phyloP scores from a whole-genome alignment of 1,139 yeast genomes.

The Sugiyamaella grinbergsii region DNA sequence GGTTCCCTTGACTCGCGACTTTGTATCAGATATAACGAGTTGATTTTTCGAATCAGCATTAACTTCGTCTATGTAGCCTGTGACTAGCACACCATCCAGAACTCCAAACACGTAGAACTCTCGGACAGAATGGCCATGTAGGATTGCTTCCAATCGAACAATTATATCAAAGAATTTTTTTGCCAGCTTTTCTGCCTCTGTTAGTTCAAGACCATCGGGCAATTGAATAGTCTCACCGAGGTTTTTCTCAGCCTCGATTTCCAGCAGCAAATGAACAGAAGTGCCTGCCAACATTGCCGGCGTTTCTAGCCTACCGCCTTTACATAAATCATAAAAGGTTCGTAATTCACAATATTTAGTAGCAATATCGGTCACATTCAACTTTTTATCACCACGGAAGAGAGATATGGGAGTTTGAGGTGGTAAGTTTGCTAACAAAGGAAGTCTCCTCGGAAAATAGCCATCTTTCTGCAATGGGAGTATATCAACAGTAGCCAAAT shows the following conservation, averaged over 20 bases:
- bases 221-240: constrained; percentile 14
- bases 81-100: constrained; percentile 30
- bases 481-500: not conserved
- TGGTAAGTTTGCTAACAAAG: not conserved
- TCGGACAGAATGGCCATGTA: constrained; percentile 28
- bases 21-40: constrained; percentile 39
- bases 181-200: constrained; percentile 31
- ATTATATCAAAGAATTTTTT: constrained; percentile 26
- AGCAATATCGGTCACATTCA: constrained; percentile 37
- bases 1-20: constrained; percentile 32
- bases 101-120: constrained; percentile 41
- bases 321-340: constrained; percentile 27
- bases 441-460: constrained; percentile 8
- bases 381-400: constrained; percentile 26
- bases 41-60: constrained; percentile 18
- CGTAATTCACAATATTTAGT: constrained; percentile 38
- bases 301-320: not conserved
- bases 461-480: constrained; percentile 18
- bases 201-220: constrained; percentile 8
- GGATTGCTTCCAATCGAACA: constrained; percentile 23
- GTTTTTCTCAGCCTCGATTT: constrained; percentile 25
- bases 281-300: constrained; percentile 32
- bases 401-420: constrained; percentile 21
- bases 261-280: constrained; percentile 36
- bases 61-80: constrained; percentile 40